Evolutionary conservation across 306 rosid genomes (phyloP).

Genomic region (Pyrus bretschneideri): DNA sequence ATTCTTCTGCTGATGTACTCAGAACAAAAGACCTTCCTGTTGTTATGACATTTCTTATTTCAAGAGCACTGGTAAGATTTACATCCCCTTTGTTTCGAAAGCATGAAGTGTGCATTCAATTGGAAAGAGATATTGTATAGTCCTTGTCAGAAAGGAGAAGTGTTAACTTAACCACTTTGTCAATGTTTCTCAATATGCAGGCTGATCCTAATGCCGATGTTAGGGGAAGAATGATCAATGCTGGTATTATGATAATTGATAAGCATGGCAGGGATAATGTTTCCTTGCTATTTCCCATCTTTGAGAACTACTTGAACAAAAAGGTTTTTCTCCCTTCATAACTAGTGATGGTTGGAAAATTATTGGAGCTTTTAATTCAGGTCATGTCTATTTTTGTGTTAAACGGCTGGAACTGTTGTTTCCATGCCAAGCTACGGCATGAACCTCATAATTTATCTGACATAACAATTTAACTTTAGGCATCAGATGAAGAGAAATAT

Average conservation of each 20-base stretch:
- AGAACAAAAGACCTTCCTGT: conserved; percentile 92
- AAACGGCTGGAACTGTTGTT: background rate
- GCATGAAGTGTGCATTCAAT: background rate
- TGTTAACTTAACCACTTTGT: background rate
- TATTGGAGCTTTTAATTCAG: background rate
- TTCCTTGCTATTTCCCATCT: conserved; percentile 81
- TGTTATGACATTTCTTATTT: conserved; percentile 88
- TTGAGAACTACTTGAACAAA: conserved; percentile 91
- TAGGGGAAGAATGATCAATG: conserved; percentile 92
- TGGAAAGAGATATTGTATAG: background rate
- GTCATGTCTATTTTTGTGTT: background rate
- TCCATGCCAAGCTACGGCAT: background rate
- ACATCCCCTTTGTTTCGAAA: background rate
- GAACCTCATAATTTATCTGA: background rate
- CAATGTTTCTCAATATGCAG: conserved; percentile 52
- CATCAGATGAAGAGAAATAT: conserved; percentile 83
- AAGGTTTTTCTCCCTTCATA: conserved; percentile 37
- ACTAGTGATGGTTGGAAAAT: background rate
- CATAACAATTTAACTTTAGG: conserved; percentile 32
- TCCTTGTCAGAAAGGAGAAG: background rate
- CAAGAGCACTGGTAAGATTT: conserved; percentile 78
- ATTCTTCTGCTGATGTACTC: conserved; percentile 87
- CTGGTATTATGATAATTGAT: conserved; percentile 92
- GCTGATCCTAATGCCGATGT: conserved; percentile 94
- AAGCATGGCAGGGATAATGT: conserved; percentile 89